Evolutionary conservation across 2,329 filamentous ascomycete species (phyloP), one percentile per base, ranked within the genome.

Genomic region (Ampelomyces quisqualis): DNA sequence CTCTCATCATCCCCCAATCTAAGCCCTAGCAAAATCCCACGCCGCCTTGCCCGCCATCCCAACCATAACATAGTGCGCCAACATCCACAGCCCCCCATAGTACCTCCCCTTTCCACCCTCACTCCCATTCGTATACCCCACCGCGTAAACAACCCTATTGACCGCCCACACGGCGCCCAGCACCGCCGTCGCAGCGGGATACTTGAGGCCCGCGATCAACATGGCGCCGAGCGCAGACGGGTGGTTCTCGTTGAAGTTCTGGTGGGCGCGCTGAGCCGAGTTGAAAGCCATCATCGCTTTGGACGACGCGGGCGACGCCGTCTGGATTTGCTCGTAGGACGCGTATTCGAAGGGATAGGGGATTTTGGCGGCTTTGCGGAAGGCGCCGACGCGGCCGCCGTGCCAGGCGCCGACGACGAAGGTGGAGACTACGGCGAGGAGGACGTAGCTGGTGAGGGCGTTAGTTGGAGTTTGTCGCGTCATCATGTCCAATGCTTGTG

Each of bases 231-330:
- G 71, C 4, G 74, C 73, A 39, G 73, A 71, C 2, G 74, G 56
- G 47, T 77, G 72, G 63, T 81, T 80, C 68, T 84, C 81, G 51
- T 77, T 66, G 66, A 76, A 81, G 65, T 84, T 82, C 58, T 71
- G 70, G 69, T 81, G 78, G 2, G 57, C 57, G 55, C 66, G 66
- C 45, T 68, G 67, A 0, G 65, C 62, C 38, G 55, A 48, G 65
- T 76, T 76, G 68, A 74, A 76, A 21, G 70, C 54, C 43, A 73
- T 61, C 57, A 74, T 63, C 15, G 56, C 66, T 68, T 68, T 73
- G 68, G 58, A 66, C 55, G 52, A 72, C 10, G 64, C 58, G 14
- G 64, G 57, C 2, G 64, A 51, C 3, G 68, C 63, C 11, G 65
- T 56, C 23, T 60, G 72, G 61, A 78, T 71, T 61, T 81, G 74